Evolutionary conservation across 2,329 filamentous ascomycete genomes (phyloP).

Genomic region (Colletotrichum salicis): DNA sequence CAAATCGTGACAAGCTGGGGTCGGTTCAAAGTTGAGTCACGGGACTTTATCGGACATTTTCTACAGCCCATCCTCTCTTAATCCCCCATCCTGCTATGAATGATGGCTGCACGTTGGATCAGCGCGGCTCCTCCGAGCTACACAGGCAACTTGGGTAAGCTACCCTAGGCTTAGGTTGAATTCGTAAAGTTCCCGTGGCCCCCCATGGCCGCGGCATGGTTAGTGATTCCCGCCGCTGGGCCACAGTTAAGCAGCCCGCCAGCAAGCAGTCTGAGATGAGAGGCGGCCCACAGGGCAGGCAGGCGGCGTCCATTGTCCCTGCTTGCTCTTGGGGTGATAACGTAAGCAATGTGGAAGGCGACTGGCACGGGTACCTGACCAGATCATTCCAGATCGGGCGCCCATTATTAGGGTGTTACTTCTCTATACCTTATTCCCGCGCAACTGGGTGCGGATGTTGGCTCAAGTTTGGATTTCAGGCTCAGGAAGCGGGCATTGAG

Average conservation of each 20-base stretch:
- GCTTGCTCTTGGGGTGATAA: not conserved
- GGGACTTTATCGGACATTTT: not conserved
- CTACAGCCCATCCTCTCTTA: not conserved
- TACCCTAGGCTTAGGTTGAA: not conserved
- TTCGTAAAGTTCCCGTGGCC: no score
- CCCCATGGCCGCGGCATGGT: no score
- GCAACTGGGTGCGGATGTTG: not conserved
- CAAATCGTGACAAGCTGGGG: not conserved
- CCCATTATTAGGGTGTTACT: not conserved
- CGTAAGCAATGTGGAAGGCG: not conserved
- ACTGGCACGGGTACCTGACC: not conserved
- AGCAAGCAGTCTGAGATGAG: not conserved
- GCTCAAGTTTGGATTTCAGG: not conserved
- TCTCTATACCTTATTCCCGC: not conserved
- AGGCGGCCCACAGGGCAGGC: no score
- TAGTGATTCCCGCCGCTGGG: no score
- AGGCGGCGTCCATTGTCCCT: no score
- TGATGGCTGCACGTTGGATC: not conserved
- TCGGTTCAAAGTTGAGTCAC: not conserved
- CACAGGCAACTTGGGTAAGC: not conserved
- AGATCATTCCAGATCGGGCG: not conserved
- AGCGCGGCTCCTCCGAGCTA: not conserved
- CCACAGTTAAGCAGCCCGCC: no score
- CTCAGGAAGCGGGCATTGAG: not conserved
- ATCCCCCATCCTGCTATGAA: no score